These are phyloP conservation scores for Cytospora paraplurivora DNA, from an alignment of 2,329 filamentous ascomycete species.

Conservation along the genomic window DNA sequence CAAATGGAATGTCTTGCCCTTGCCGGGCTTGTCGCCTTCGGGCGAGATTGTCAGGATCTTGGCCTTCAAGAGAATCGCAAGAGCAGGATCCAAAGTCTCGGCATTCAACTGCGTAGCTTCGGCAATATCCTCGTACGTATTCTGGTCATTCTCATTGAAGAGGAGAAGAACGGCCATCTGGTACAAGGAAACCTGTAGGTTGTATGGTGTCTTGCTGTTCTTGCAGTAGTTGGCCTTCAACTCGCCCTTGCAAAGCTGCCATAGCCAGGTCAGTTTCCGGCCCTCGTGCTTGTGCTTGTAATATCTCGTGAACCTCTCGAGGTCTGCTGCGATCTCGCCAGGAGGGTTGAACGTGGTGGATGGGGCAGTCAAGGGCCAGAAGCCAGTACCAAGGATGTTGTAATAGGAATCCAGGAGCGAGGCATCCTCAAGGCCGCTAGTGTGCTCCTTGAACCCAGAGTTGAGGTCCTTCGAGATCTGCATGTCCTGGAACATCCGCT, in stretches of 20 bases:
- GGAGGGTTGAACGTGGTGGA: constrained; percentile 88
- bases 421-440: constrained; percentile 66
- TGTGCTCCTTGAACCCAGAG: constrained; percentile 79
- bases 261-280: constrained; percentile 95
- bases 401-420: constrained; percentile 81
- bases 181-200: constrained; percentile 95
- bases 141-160: constrained; percentile 87
- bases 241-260: constrained; percentile 98
- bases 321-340: constrained; percentile 79
- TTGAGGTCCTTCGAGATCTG: constrained; percentile 99
- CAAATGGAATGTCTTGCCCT: constrained; percentile 77
- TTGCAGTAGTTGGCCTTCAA: constrained; percentile 93
- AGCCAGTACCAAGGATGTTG: constrained; percentile 91
- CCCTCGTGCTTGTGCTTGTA: constrained; percentile 97
- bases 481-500: constrained; percentile 99
- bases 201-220: constrained; percentile 86
- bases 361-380: constrained; percentile 91
- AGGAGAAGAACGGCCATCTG: constrained; percentile 95
- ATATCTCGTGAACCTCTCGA: constrained; percentile 85
- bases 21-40: constrained; percentile 72
- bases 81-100: constrained; percentile 83
- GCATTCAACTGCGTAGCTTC: constrained; percentile 76
- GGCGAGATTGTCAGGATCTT: constrained; percentile 79
- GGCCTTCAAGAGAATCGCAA: constrained; percentile 87
- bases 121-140: constrained; percentile 86